phyloP scores from a whole-genome alignment of 768 basidiomycete genomes.

The Terana coerulea region DNA sequence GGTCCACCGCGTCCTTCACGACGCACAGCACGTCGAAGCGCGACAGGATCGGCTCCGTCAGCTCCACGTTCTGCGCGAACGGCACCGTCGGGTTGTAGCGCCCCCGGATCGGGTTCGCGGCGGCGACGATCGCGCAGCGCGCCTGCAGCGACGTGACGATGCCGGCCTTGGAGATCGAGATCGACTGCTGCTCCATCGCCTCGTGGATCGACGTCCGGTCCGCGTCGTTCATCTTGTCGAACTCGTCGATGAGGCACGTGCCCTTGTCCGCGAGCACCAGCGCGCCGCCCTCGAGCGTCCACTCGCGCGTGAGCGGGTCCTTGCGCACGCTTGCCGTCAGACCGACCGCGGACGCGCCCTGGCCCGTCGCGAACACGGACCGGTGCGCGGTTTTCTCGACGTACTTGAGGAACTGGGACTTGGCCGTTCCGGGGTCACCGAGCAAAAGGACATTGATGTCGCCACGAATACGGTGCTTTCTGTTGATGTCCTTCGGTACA shows the following conservation, averaged over 20 bases:
- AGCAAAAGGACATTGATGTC: slow-evolving; percentile 97
- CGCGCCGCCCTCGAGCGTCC: slow-evolving; percentile 98
- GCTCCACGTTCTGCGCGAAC: slow-evolving; percentile 96
- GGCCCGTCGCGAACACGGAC: slow-evolving; percentile 97
- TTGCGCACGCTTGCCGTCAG: slow-evolving; percentile 98
- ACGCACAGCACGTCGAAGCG: slow-evolving; percentile 98
- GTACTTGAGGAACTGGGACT: slow-evolving; percentile 98
- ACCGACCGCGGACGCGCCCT: slow-evolving; percentile 98
- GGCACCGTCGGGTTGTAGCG: slow-evolving; percentile 98
- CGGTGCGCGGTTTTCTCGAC: slow-evolving; percentile 98
- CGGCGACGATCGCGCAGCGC: slow-evolving; percentile 95
- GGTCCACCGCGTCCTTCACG: slow-evolving; percentile 96
- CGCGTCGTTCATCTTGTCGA: slow-evolving; percentile 99
- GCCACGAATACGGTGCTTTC: slow-evolving; percentile 93
- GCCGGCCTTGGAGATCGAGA: slow-evolving; percentile 98
- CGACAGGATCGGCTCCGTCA: slow-evolving; percentile 97
- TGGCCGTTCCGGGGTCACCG: slow-evolving; percentile 98
- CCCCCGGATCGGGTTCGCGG: slow-evolving; percentile 94
- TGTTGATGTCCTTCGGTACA: slow-evolving; percentile 92
- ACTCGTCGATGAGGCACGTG: slow-evolving; percentile 96
- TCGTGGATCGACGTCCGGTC: slow-evolving; percentile 99
- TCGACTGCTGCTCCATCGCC: slow-evolving; percentile 99
- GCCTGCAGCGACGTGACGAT: slow-evolving; percentile 98
- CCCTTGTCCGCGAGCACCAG: slow-evolving; percentile 99
- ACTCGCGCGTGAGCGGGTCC: slow-evolving; percentile 94